phyloP scores from a whole-genome alignment of 208 protist species.

The Crithidia sp. region DNA sequence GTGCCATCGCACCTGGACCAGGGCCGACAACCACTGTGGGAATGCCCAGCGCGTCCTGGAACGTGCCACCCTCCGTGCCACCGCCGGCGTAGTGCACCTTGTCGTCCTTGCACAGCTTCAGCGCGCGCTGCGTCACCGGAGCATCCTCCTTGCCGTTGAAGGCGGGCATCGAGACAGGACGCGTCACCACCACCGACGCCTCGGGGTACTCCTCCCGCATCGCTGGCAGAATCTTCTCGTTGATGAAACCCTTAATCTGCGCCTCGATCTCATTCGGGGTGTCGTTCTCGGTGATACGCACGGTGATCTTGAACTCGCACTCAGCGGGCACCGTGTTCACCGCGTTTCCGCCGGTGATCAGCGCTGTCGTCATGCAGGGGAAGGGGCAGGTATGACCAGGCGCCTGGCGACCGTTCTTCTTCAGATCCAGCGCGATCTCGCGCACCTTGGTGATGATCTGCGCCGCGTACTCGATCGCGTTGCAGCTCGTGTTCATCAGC shows the following conservation, averaged over 20 bases:
- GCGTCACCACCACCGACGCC: conserved; percentile 28
- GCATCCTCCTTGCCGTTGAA: conserved; percentile 44
- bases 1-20: conserved; percentile 48
- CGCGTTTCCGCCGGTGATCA: conserved; percentile 52
- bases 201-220: conserved; percentile 50
- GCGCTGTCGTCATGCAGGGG: conserved; percentile 32
- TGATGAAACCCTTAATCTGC: conserved; percentile 37
- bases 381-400: conserved; percentile 36
- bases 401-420: conserved; percentile 26
- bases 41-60: conserved; percentile 50
- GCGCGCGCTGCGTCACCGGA: conserved; percentile 36
- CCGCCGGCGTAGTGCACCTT: conserved; percentile 29
- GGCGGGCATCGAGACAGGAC: conserved; percentile 12
- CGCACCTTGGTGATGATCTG: conserved; percentile 54
- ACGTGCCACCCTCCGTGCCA: conserved; percentile 58
- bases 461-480: conserved; percentile 51
- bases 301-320: conserved; percentile 42
- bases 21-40: conserved; percentile 55
- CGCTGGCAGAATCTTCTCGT: conserved; percentile 31
- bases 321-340: conserved; percentile 63
- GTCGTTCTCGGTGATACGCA: conserved; percentile 37
- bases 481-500: conserved; percentile 54
- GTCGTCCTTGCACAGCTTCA: conserved; percentile 11
- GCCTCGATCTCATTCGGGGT: conserved; percentile 29
- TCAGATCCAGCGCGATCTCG: conserved; percentile 42